phyloP scores from a whole-genome alignment of 148 eudicot genomes.

The Selenicereus undatus region DNA sequence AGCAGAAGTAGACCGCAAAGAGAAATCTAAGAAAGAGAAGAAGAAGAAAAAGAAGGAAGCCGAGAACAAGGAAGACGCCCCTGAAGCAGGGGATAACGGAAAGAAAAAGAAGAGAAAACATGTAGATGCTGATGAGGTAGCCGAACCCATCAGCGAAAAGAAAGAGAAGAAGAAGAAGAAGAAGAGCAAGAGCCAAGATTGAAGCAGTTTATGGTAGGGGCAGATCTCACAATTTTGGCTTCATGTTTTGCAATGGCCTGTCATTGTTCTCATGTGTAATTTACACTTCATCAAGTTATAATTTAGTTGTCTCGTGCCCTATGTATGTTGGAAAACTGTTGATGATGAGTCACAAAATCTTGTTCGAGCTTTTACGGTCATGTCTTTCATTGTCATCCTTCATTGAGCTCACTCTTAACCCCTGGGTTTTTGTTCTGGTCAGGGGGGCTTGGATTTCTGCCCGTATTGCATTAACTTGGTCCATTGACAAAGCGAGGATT shows the following conservation, averaged over 20 bases:
- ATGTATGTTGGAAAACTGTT: too few species aligned
- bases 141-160: constrained; percentile 48
- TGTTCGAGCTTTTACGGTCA: too few species aligned
- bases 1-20: neutral
- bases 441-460: too few species aligned
- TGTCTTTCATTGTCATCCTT: too few species aligned
- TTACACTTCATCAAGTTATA: too few species aligned
- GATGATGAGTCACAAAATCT: too few species aligned
- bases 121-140: constrained; percentile 51
- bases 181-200: constrained; percentile 59
- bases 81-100: constrained; percentile 38
- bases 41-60: constrained; percentile 35
- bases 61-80: constrained; percentile 20
- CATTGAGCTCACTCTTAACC: too few species aligned
- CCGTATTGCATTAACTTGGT: too few species aligned
- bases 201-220: constrained; percentile 18
- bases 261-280: constrained; percentile 21
- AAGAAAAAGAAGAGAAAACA: constrained; percentile 72
- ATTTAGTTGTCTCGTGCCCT: too few species aligned
- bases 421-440: too few species aligned
- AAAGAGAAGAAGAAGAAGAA: constrained; percentile 69
- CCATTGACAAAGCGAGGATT: too few species aligned
- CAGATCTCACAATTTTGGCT: constrained; percentile 37
- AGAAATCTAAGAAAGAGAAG: constrained; percentile 47
- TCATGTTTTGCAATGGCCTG: neutral